Conservation (phyloP, 768 basidiomycete species). For the Boletus sensibilis region DNA sequence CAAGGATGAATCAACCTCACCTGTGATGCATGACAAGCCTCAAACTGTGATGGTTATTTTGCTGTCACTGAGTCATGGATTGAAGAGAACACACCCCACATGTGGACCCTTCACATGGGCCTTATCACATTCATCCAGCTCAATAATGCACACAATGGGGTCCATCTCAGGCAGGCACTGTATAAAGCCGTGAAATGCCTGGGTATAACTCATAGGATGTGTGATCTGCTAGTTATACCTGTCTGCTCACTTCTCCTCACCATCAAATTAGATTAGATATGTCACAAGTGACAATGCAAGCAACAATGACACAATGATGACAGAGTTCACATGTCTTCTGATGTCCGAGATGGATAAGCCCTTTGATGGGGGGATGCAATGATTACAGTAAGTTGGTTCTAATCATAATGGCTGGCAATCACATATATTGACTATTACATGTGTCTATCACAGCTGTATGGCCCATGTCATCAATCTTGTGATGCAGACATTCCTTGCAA, state of each 20-base stretch:
- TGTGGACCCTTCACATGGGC: conserved; percentile 32
- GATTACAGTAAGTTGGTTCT: neutral
- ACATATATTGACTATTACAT: neutral
- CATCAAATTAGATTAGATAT: conserved; percentile 29
- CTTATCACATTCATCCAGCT: conserved; percentile 38
- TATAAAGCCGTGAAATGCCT: conserved; percentile 35
- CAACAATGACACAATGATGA: conserved; percentile 1
- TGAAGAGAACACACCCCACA: neutral
- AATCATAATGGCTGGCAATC: neutral
- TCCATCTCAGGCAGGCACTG: conserved; percentile 24
- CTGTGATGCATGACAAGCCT: conserved; percentile 42
- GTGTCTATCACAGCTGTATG: neutral
- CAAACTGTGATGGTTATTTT: conserved; percentile 38
- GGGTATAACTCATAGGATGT: conserved; percentile 32
- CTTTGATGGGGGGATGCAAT: neutral
- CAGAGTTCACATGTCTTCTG: conserved; percentile 6
- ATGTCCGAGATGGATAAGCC: conserved; percentile 2
- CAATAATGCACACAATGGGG: conserved; percentile 40
- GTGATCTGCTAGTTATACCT: conserved; percentile 4
- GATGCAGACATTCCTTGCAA: neutral
- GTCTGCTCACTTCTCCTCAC: neutral
- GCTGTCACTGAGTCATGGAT: conserved; percentile 32
- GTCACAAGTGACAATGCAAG: conserved; percentile 29
- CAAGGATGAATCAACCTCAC: conserved; percentile 31
- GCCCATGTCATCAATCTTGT: neutral